These are phyloP conservation scores for Boletus reticuloceps DNA, from an alignment of 768 basidiomycete species.

Conservation along the genomic window DNA sequence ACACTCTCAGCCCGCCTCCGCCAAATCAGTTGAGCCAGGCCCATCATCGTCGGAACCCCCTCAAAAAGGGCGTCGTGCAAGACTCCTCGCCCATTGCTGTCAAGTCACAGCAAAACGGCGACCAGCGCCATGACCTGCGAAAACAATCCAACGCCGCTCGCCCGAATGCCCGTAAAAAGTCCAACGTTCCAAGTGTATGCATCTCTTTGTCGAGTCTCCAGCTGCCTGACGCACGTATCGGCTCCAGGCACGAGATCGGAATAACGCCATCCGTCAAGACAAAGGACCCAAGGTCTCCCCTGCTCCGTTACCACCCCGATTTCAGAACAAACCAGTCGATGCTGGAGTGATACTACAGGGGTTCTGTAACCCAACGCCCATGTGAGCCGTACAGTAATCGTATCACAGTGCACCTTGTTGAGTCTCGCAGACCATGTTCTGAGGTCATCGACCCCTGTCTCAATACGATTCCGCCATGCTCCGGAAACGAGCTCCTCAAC, in stretches of 20 bases:
- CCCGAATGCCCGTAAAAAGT: background rate
- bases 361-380: background rate
- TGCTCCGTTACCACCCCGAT: background rate
- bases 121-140: background rate
- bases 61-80: background rate
- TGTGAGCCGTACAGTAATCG: background rate
- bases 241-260: slow-evolving; percentile 1
- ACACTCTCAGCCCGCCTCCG: background rate
- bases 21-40: background rate
- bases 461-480: background rate
- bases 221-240: background rate
- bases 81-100: background rate
- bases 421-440: slow-evolving; percentile 8
- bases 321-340: background rate
- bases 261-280: background rate
- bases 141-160: background rate
- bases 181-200: slow-evolving; percentile 4
- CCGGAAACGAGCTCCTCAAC: background rate
- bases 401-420: background rate
- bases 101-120: background rate
- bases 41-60: background rate
- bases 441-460: background rate
- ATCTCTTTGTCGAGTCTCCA: background rate
- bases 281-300: background rate
- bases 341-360: background rate